Base-by-base conservation (phyloP, 352 stramenopile genomes). In the Lagenidium sp. region DNA sequence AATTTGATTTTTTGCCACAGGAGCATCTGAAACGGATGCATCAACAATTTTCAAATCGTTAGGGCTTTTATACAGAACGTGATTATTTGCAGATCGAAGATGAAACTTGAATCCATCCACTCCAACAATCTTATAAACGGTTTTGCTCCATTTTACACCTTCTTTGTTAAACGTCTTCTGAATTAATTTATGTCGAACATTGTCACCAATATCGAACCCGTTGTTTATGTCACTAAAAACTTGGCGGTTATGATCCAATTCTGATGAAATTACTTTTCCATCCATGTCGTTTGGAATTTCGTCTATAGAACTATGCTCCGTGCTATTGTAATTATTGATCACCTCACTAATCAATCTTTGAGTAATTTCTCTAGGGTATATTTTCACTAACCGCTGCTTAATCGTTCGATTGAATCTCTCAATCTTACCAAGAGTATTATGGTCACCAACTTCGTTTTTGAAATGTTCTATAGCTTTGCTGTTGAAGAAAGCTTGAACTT, bases 341-440 rank as follows among this genome's bases (percentile, higher is more conserved):
- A 60, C 19, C 39, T 62, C 41, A 18, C 20, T 47, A 5, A 67
- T 37, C 29, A 68, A 25, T 42, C 39, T 54, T 26, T 55, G 45
- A 15, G 51, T 61, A 13, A 66, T 19, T 2, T 35, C 44, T 24
- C 32, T 22, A n/a, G n/a, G n/a, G 18, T 44, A 4, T 11, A 68
- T 57, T 36, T 52, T 53, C 24, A 50, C 58, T n/a, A 75, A n/a
- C 34, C 60, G 11, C 20, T 58, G 39, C 29, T 70, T 75, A 0
- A 75, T 0, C 0, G 56, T 70, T 47, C 56, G 20, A 52, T 65
- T 75, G 46, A 74, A 74, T 38, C 58, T 24, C 43, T 66, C 61
- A 22, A 72, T 70, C 40, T 72, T 72, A 21, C 61, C 65, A 48
- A 72, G 59, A 2, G 56, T 64, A 6, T 30, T 30, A 31, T 73